Evolutionary conservation across 768 basidiomycete genomes (phyloP), one percentile per base, ranked within the genome.

Genomic region (Lepiota venenata): DNA sequence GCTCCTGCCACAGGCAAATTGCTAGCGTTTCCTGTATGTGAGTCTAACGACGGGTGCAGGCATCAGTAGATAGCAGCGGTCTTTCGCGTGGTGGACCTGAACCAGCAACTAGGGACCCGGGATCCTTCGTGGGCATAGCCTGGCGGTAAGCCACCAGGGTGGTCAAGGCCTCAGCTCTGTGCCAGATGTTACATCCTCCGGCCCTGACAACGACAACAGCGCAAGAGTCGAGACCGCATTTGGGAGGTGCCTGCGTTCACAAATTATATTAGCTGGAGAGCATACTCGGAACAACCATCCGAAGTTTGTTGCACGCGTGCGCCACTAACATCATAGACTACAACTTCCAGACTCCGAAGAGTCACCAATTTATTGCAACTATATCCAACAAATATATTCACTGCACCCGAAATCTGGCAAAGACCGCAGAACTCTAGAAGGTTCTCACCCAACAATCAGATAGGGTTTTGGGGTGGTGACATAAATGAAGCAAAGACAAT

Each of bases 391-490:
- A 47, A 27, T 35, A 47, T 16, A 8, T 18, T 10, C 4, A 35
- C 46, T 35, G 14, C 18, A 47, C 9, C 32, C 20, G 43, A 22
- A 22, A 22, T 27, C 22, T 45, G 46, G 16, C n/a, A 47, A 4
- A 18, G 20, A 16, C 46, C 6, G 32, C 32, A 32, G 35, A 47
- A n/a, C 45, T 16, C 5, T 25, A 18, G 39, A 29, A 15, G 27
- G 27, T 37, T 18, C 36, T 35, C 50, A 15, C 20, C 20, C 32
- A 47, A 18, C 50, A 32, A 32, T 52, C 41, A 43, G 11, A 50
- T 35, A 43, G 50, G 50, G 41, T 52, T 47, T 52, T 52, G 50
- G 50, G 50, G 40, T 52, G 41, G 41, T 36, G 50, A 52, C 39
- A 52, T 37, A 44, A 20, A 25, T 16, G 25, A 21, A 52, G 32